Percentiles rank a stretch among this genome's conserved stretches.
Evolutionary conservation across 768 basidiomycete genomes (phyloP).

Genomic region (Pulveroboletus frians): DNA sequence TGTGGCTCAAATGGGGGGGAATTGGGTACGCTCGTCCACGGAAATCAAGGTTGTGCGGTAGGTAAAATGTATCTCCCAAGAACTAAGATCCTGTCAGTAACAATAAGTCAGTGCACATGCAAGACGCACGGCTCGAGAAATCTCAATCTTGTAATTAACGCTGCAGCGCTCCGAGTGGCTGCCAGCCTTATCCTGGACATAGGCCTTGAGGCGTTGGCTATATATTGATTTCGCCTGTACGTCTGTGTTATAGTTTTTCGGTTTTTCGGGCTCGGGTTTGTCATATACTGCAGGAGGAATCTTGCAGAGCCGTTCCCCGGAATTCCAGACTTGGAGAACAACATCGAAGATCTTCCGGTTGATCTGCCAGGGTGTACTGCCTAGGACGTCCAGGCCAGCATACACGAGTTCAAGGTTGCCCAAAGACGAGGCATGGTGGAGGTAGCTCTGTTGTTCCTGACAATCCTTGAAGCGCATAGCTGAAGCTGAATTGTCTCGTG

Average conservation of each 20-base stretch:
- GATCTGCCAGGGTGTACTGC: slow-evolving; percentile 85
- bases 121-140: slow-evolving; percentile 75
- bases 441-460: slow-evolving; percentile 74
- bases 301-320: slow-evolving; percentile 75
- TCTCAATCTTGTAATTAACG: slow-evolving; percentile 96
- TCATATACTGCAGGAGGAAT: slow-evolving; percentile 73
- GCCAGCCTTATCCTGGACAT: slow-evolving; percentile 58
- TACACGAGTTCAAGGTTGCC: slow-evolving; percentile 83
- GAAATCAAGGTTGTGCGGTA: slow-evolving; percentile 97
- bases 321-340: slow-evolving; percentile 81
- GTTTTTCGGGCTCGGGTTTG: slow-evolving; percentile 54
- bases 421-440: slow-evolving; percentile 64
- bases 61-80: slow-evolving; percentile 81
- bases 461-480: slow-evolving; percentile 95
- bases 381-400: slow-evolving; percentile 85
- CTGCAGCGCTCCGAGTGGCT: slow-evolving; percentile 90
- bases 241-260: slow-evolving; percentile 42
- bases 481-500: slow-evolving; percentile 35
- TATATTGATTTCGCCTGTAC: slow-evolving; percentile 52
- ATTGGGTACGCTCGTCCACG: slow-evolving; percentile 96
- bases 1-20: slow-evolving; percentile 91
- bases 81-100: slow-evolving; percentile 44
- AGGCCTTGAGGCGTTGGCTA: slow-evolving; percentile 49
- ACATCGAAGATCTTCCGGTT: slow-evolving; percentile 74
- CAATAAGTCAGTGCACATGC: neutral